Evolutionary conservation across 768 basidiomycete genomes (phyloP).

Genomic region (Amanita rimosa): DNA sequence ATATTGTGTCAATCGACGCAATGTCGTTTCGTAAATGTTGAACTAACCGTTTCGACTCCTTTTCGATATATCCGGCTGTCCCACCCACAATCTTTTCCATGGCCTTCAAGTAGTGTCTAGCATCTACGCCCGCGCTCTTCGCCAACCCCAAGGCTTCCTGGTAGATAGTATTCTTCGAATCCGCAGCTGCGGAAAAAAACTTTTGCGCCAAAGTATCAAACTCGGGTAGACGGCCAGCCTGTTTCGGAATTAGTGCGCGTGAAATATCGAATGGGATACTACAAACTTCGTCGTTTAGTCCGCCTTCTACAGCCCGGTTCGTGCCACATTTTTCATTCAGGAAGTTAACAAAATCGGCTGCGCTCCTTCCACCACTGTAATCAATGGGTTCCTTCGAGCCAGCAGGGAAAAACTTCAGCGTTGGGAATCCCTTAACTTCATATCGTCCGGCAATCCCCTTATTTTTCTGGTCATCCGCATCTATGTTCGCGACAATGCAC

Average conservation of each 20-base stretch:
- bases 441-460: constrained; percentile 59
- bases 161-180: constrained; percentile 48
- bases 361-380: constrained; percentile 64
- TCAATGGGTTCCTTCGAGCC: constrained; percentile 46
- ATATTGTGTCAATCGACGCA: constrained; percentile 10
- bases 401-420: constrained; percentile 90
- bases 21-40: constrained; percentile 7
- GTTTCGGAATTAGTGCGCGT: constrained; percentile 5
- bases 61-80: constrained; percentile 66
- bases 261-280: constrained; percentile 6
- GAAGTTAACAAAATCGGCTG: constrained; percentile 66
- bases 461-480: constrained; percentile 82
- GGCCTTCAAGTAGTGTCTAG: constrained; percentile 76
- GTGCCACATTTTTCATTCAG: constrained; percentile 86
- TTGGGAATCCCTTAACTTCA: constrained; percentile 76
- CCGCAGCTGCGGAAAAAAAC: constrained; percentile 54
- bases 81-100: constrained; percentile 80
- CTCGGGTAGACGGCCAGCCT: constrained; percentile 76
- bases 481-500: constrained; percentile 86
- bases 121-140: constrained; percentile 34
- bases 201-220: constrained; percentile 70
- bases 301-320: constrained; percentile 71
- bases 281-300: constrained; percentile 56
- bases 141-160: constrained; percentile 52
- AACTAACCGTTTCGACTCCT: constrained; percentile 73